Conservation (phyloP, 352 stramenopile species). For the Phytophthora fragariaefolia region DNA sequence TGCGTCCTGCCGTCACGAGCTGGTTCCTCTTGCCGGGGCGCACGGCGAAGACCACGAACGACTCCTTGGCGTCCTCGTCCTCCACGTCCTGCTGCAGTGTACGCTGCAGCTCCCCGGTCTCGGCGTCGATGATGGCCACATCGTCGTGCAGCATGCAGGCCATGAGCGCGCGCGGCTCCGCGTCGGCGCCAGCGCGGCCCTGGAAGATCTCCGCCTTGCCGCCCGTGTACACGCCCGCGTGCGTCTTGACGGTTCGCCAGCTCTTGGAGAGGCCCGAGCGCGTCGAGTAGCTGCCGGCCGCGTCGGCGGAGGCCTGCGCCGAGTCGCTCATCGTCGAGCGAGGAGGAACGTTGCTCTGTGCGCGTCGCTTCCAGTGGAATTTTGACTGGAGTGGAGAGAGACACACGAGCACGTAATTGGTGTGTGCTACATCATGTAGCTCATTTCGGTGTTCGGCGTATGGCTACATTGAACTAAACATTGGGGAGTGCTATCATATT, state of each 20-base stretch:
- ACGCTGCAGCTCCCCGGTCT: conserved; percentile 73
- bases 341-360: conserved; percentile 3
- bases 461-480: conserved; percentile 19
- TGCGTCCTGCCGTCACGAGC: conserved; percentile 85
- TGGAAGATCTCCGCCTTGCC: conserved; percentile 79
- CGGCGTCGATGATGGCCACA: conserved; percentile 76
- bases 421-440: neutral
- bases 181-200: conserved; percentile 25
- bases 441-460: conserved; percentile 14
- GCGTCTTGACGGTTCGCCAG: conserved; percentile 79
- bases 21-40: conserved; percentile 74
- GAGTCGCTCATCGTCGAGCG: conserved; percentile 23
- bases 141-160: conserved; percentile 88
- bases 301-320: conserved; percentile 8
- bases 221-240: conserved; percentile 84
- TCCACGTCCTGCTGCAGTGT: conserved; percentile 81
- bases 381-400: conserved; percentile 42
- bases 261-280: conserved; percentile 78
- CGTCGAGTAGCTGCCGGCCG: conserved; percentile 59
- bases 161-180: conserved; percentile 43
- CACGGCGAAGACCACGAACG: conserved; percentile 85
- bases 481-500: too few relatives aligned
- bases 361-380: conserved; percentile 28
- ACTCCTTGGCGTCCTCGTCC: conserved; percentile 82
- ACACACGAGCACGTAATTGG: conserved; percentile 1